Conservation (phyloP, 1,139 yeast species). For the Kodamaea suecica region DNA sequence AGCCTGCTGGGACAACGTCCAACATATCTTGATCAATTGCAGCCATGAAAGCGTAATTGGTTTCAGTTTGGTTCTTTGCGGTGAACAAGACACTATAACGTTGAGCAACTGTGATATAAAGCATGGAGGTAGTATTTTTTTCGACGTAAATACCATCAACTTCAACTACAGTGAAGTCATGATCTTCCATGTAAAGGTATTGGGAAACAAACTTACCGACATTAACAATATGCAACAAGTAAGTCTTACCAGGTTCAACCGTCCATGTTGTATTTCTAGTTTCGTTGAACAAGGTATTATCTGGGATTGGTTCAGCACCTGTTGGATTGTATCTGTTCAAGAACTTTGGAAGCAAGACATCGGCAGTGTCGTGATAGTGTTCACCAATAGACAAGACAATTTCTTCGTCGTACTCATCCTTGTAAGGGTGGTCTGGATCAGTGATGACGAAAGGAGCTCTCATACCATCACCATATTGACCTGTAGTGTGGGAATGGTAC, state of each 20-base stretch:
- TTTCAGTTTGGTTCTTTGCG: constrained; percentile 58
- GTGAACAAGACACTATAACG: constrained; percentile 70
- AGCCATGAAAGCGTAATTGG: constrained; percentile 76
- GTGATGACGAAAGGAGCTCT: constrained; percentile 74
- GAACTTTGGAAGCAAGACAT: constrained; percentile 52
- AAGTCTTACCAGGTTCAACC: constrained; percentile 78
- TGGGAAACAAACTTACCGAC: constrained; percentile 87
- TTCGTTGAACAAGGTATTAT: constrained; percentile 73
- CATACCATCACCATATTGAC: constrained; percentile 91
- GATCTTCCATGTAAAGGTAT: constrained; percentile 81
- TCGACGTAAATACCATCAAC: constrained; percentile 79
- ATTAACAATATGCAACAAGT: constrained; percentile 72
- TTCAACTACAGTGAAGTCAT: constrained; percentile 76
- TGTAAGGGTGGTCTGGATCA: constrained; percentile 50
- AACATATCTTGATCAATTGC: constrained; percentile 75
- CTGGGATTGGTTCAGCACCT: constrained; percentile 96
- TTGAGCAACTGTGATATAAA: constrained; percentile 75
- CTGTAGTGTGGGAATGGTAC: constrained; percentile 89
- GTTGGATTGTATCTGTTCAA: constrained; percentile 80
- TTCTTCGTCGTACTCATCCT: constrained; percentile 66
- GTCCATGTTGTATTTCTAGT: constrained; percentile 66
- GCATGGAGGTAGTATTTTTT: constrained; percentile 53
- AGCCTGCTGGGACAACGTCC: constrained; percentile 63
- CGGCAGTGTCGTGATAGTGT: constrained; percentile 75
- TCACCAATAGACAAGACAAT: constrained; percentile 65